Conservation (phyloP, 2,329 filamentous ascomycete genomes). For the Rutstroemia sp. region DNA sequence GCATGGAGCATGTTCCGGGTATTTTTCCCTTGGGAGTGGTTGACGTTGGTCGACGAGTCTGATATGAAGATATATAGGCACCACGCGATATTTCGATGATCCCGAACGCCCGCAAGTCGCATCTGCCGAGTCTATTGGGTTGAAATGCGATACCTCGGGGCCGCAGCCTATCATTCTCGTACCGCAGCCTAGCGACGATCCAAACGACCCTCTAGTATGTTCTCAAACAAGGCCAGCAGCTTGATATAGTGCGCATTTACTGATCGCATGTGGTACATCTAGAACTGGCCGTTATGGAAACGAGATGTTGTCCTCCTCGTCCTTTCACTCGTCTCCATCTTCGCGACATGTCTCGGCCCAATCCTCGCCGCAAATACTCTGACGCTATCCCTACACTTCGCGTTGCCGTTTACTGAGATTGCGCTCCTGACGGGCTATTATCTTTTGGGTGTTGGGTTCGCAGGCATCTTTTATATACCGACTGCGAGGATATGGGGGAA, state of each 20-base stretch:
- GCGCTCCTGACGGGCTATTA: slow-evolving; percentile 84
- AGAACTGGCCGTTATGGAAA: slow-evolving; percentile 82
- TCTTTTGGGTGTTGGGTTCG: slow-evolving; percentile 72
- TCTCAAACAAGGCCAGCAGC: background rate
- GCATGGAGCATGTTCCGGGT: slow-evolving; percentile 67
- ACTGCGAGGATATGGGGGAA: slow-evolving; percentile 89
- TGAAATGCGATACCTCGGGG: slow-evolving; percentile 69
- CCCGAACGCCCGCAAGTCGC: slow-evolving; percentile 40
- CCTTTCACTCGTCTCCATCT: slow-evolving; percentile 72
- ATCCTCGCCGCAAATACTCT: slow-evolving; percentile 85
- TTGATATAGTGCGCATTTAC: background rate
- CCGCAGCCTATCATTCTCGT: slow-evolving; percentile 69
- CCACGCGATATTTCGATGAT: slow-evolving; percentile 58
- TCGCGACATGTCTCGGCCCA: slow-evolving; percentile 77
- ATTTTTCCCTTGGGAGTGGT: slow-evolving; percentile 22
- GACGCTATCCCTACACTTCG: slow-evolving; percentile 62
- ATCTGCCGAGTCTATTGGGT: slow-evolving; percentile 33
- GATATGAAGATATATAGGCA: slow-evolving; percentile 36
- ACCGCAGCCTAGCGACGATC: slow-evolving; percentile 85
- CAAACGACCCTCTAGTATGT: slow-evolving; percentile 73
- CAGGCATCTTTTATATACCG: slow-evolving; percentile 79
- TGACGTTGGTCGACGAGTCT: background rate
- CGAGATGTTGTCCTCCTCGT: slow-evolving; percentile 74
- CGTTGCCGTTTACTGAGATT: slow-evolving; percentile 61
- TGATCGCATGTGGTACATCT: slow-evolving; percentile 8